phyloP scores from a whole-genome alignment of 2,329 filamentous ascomycete species.

The Talaromyces sp. region DNA sequence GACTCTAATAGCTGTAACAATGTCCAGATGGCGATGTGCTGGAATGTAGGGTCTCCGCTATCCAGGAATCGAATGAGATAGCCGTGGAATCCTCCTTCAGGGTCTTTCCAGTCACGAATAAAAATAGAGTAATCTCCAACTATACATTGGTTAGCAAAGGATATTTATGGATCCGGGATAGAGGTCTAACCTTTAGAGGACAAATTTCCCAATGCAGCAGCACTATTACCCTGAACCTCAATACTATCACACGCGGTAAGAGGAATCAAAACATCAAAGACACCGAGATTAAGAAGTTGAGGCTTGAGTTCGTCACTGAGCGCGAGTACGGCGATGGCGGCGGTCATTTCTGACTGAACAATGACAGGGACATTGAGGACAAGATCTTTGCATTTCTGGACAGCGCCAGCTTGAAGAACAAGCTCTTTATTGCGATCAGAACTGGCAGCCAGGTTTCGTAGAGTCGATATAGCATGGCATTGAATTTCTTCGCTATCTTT shows the following conservation, averaged over 20 bases:
- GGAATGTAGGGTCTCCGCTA: conserved; percentile 93
- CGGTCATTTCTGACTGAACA: conserved; percentile 98
- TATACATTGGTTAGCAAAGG: conserved; percentile 42
- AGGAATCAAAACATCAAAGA: conserved; percentile 94
- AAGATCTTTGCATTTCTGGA: conserved; percentile 97
- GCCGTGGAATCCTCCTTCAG: conserved; percentile 89
- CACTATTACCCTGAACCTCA: conserved; percentile 97
- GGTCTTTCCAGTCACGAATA: conserved; percentile 87
- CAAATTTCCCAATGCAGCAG: conserved; percentile 88
- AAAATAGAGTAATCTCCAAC: conserved; percentile 97
- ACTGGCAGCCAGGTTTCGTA: conserved; percentile 91
- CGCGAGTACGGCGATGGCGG: conserved; percentile 94
- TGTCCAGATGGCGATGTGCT: conserved; percentile 99
- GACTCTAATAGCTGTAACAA: conserved; percentile 92
- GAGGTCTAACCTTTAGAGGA: conserved; percentile 77
- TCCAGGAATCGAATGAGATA: conserved; percentile 90
- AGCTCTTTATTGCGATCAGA: conserved; percentile 97
- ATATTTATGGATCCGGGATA: not conserved
- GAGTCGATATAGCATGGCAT: conserved; percentile 94
- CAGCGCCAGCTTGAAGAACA: conserved; percentile 92
- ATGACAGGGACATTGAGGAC: conserved; percentile 89
- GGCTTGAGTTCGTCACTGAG: conserved; percentile 94
- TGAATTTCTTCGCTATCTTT: conserved; percentile 99
- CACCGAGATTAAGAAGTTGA: conserved; percentile 82
- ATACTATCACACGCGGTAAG: conserved; percentile 93